Percentiles rank a stretch among this genome's conserved stretches.
Evolutionary conservation across 2,329 filamentous ascomycete genomes (phyloP).

Genomic region (Coleophoma crateriformis): DNA sequence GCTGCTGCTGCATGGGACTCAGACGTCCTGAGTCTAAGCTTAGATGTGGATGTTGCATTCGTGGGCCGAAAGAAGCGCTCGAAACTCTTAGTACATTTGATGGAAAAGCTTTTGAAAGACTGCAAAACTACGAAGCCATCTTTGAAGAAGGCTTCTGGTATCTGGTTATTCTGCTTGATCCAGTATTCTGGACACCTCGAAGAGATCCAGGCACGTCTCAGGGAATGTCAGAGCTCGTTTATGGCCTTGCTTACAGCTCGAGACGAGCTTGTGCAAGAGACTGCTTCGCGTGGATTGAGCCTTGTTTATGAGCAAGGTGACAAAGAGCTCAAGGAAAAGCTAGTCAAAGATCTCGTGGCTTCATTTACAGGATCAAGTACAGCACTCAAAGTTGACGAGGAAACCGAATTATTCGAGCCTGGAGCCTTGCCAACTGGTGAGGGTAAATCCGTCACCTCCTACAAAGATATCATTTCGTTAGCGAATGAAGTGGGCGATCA

Average conservation of each 20-base stretch:
- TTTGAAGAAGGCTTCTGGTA: constrained; percentile 83
- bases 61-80: constrained; percentile 35
- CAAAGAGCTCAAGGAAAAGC: constrained; percentile 68
- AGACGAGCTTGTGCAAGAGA: constrained; percentile 94
- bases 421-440: constrained; percentile 87
- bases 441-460: constrained; percentile 84
- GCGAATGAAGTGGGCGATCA: constrained; percentile 97
- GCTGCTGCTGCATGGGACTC: constrained; percentile 79
- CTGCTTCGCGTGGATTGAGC: constrained; percentile 83
- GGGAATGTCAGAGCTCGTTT: constrained; percentile 80
- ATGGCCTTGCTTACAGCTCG: constrained; percentile 81
- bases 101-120: constrained; percentile 70
- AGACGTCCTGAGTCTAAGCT: constrained; percentile 65
- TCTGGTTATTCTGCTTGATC: constrained; percentile 89
- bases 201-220: constrained; percentile 67
- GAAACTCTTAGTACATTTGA: constrained; percentile 27
- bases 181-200: constrained; percentile 81
- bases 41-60: constrained; percentile 63
- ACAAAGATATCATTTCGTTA: constrained; percentile 93
- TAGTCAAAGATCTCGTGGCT: constrained; percentile 82
- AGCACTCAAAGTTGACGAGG: constrained; percentile 76
- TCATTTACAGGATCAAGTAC: constrained; percentile 78
- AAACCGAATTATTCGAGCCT: constrained; percentile 90
- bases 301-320: constrained; percentile 93
- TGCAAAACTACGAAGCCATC: constrained; percentile 84